Evolutionary conservation across 257 asterid species (phyloP).

Genomic region (Lavandula angustifolia): DNA sequence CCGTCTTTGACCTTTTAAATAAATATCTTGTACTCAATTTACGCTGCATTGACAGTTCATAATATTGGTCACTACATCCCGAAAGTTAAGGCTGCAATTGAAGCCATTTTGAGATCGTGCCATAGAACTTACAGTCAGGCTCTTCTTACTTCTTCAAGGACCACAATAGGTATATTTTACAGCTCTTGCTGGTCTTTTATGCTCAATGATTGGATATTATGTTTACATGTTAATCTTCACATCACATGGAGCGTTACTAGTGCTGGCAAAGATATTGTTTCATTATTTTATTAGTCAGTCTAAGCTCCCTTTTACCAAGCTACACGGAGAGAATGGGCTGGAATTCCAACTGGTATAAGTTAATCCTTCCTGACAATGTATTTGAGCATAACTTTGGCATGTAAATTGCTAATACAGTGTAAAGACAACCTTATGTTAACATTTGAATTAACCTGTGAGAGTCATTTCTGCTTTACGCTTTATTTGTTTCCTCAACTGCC

Average conservation of each 20-base stretch:
- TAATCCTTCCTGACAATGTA: conserved; percentile 9
- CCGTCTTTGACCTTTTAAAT: conserved; percentile 18
- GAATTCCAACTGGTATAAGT: conserved; percentile 5
- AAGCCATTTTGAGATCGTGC: conserved; percentile 89
- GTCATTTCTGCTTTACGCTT: conserved; percentile 22
- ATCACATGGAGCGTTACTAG: conserved; percentile 15
- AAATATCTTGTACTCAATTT: conserved; percentile 29
- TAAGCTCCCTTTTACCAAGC: neutral
- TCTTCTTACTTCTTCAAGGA: conserved; percentile 95
- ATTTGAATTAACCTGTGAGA: conserved; percentile 14
- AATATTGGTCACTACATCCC: conserved; percentile 97
- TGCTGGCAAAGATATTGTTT: conserved; percentile 23
- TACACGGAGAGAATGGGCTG: conserved; percentile 6
- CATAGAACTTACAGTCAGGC: conserved; percentile 86
- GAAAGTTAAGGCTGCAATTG: conserved; percentile 95
- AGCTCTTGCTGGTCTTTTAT: conserved; percentile 28
- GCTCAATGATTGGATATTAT: conserved; percentile 4
- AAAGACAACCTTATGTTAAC: neutral
- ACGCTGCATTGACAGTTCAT: conserved; percentile 64
- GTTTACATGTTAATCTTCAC: conserved; percentile 20
- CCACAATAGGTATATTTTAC: conserved; percentile 67
- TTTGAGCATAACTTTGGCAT: conserved; percentile 25
- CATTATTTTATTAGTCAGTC: conserved; percentile 10
- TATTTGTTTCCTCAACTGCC: conserved; percentile 24
- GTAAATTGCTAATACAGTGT: conserved; percentile 2